Conservation (phyloP, 495 filamentous ascomycete species). For the Podospora pseudocomata region DNA sequence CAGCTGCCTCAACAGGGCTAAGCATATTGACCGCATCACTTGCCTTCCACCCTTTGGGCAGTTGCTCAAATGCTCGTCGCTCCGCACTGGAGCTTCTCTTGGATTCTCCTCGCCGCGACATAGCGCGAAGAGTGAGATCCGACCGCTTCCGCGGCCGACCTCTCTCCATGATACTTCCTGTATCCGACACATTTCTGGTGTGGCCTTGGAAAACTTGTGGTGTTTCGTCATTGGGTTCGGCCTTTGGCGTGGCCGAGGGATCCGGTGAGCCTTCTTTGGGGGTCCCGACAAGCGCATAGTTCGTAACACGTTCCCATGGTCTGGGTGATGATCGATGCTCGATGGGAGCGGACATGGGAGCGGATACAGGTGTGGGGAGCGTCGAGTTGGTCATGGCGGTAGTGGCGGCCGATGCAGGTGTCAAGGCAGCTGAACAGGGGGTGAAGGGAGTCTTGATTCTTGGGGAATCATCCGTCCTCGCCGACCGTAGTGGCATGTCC, state of each 20-base stretch:
- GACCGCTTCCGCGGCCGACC: constrained; percentile 53
- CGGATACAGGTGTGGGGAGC: constrained; percentile 46
- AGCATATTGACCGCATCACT: constrained; percentile 48
- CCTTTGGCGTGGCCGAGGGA: constrained; percentile 29
- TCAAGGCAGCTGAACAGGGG: constrained; percentile 38
- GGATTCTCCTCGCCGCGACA: constrained; percentile 30
- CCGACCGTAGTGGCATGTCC: constrained; percentile 34
- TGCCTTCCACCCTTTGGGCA: constrained; percentile 57
- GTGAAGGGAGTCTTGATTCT: constrained; percentile 42
- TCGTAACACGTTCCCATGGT: constrained; percentile 42
- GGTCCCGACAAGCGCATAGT: constrained; percentile 21
- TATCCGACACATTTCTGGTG: constrained; percentile 53
- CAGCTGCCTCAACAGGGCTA: constrained; percentile 48
- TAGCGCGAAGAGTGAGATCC: constrained; percentile 30
- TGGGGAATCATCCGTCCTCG: constrained; percentile 44
- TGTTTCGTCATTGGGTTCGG: constrained; percentile 33
- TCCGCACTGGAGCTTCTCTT: constrained; percentile 45
- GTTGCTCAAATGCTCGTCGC: constrained; percentile 48
- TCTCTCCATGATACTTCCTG: constrained; percentile 57
- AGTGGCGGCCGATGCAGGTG: constrained; percentile 40
- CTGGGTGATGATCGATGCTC: constrained; percentile 42
- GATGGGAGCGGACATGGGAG: constrained; percentile 44
- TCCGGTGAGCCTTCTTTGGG: constrained; percentile 28
- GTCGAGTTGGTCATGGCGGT: constrained; percentile 42
- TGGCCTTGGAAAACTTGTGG: constrained; percentile 29